A percentile compares a stretch with the other conserved stretches of the same genome.
phyloP scores from a whole-genome alignment of 352 stramenopile genomes.

The Elongisporangium senticosum region DNA sequence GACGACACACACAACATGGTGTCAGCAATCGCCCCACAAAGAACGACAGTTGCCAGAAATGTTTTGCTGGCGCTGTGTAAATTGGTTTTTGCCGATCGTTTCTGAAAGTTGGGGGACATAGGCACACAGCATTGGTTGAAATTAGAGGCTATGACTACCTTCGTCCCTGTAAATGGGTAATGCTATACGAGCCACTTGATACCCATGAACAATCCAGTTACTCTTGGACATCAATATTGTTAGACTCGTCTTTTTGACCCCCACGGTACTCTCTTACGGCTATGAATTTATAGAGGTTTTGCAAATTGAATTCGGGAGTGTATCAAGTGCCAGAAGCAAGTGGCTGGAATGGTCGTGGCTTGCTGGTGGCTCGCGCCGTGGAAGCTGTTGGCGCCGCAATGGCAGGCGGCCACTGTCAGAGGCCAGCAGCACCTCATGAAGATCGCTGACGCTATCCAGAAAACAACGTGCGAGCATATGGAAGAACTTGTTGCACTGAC shows the following conservation, averaged over 20 bases:
- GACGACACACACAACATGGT: too few relatives aligned
- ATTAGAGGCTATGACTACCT: too few relatives aligned
- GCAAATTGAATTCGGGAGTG: background rate
- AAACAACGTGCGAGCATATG: conserved; percentile 47
- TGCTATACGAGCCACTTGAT: too few relatives aligned
- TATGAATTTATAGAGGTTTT: background rate
- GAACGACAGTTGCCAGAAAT: background rate
- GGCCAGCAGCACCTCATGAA: conserved; percentile 63
- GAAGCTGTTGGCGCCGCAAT: conserved; percentile 64
- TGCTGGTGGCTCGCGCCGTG: conserved; percentile 66
- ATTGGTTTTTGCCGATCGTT: background rate
- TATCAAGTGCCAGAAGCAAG: background rate
- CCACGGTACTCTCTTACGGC: background rate
- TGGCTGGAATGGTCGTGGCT: background rate
- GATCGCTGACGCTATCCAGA: conserved; percentile 66
- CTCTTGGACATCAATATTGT: too few relatives aligned
- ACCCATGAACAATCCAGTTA: too few relatives aligned
- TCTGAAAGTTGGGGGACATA: background rate
- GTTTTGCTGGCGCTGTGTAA: background rate
- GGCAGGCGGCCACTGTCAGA: conserved; percentile 32
- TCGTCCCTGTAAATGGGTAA: too few relatives aligned
- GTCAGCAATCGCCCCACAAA: too few relatives aligned
- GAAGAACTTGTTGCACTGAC: background rate
- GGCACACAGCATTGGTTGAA: too few relatives aligned
- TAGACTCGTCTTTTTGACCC: background rate